Evolutionary conservation across 2,329 filamentous ascomycete species (phyloP).

Genomic region (Sporothrix brunneoviolacea): DNA sequence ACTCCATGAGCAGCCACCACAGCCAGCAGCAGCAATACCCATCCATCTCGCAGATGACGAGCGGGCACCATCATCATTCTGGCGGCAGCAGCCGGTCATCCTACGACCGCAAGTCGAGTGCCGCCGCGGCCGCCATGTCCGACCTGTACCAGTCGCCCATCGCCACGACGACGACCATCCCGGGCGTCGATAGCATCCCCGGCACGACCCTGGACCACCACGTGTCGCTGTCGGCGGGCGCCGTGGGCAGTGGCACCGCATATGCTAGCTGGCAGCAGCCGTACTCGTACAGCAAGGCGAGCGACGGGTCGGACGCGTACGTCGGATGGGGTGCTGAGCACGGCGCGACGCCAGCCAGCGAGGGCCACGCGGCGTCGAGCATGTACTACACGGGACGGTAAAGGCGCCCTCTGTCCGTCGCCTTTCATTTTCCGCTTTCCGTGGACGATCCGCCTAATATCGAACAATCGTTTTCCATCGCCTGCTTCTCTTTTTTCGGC

Average conservation of each 20-base stretch:
- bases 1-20: conserved; percentile 30
- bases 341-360: conserved; percentile 20
- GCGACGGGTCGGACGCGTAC: conserved; percentile 28
- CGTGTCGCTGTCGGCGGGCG: conserved; percentile 33
- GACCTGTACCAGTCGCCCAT: conserved; percentile 39
- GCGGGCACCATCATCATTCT: conserved; percentile 9
- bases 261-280: conserved; percentile 41
- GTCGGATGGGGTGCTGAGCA: conserved; percentile 29
- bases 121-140: conserved; percentile 24
- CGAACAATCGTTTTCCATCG: too few species aligned
- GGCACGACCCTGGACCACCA: conserved; percentile 29
- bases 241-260: conserved; percentile 29
- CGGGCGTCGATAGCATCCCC: conserved; percentile 30
- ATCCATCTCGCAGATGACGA: conserved; percentile 31
- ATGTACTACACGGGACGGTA: conserved; percentile 30
- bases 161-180: conserved; percentile 29
- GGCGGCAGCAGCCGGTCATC: conserved; percentile 21
- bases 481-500: too few species aligned
- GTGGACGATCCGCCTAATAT: too few species aligned
- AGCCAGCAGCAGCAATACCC: conserved; percentile 31
- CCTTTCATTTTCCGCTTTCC: background rate
- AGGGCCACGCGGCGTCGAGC: conserved; percentile 21
- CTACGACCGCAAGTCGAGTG: conserved; percentile 38
- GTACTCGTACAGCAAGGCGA: conserved; percentile 37
- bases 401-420: background rate